Conservation (phyloP, 108 stramenopile species). For the Cyclotella kingstonii region DNA sequence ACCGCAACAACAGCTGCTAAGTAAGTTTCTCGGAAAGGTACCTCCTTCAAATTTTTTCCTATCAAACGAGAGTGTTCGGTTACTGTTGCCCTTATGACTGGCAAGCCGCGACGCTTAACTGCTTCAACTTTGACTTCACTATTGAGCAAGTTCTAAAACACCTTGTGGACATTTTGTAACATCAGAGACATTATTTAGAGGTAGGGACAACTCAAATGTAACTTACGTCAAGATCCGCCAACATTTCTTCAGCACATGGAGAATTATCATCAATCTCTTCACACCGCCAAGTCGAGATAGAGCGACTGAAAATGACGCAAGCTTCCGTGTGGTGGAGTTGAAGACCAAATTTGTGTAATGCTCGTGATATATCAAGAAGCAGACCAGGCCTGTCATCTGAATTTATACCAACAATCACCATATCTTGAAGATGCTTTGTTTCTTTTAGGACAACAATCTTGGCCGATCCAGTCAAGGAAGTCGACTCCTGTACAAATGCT, state of each 20-base stretch:
- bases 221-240: conserved; percentile 52
- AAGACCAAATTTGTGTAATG: conserved; percentile 51
- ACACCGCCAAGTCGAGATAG: conserved; percentile 82
- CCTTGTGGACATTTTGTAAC: not conserved
- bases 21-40: conserved; percentile 62
- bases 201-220: not conserved
- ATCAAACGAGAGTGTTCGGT: conserved; percentile 47
- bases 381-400: conserved; percentile 48
- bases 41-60: conserved; percentile 52
- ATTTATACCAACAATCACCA: conserved; percentile 66
- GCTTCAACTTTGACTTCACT: conserved; percentile 49
- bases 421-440: conserved; percentile 26
- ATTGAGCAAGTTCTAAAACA: conserved; percentile 45
- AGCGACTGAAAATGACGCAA: conserved; percentile 56
- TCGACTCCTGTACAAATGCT: not conserved
- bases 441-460: conserved; percentile 57
- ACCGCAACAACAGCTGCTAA: conserved; percentile 74
- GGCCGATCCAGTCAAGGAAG: conserved; percentile 5
- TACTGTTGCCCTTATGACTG: conserved; percentile 70
- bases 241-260: conserved; percentile 66
- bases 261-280: conserved; percentile 46
- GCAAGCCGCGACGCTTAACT: conserved; percentile 56
- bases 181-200: not conserved
- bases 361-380: conserved; percentile 70
- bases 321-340: conserved; percentile 79